A percentile compares a stretch with the other conserved stretches of the same genome.
These are phyloP conservation scores for Medicago ruthenica DNA, from an alignment of 306 rosid genomes.

Conservation along the genomic window DNA sequence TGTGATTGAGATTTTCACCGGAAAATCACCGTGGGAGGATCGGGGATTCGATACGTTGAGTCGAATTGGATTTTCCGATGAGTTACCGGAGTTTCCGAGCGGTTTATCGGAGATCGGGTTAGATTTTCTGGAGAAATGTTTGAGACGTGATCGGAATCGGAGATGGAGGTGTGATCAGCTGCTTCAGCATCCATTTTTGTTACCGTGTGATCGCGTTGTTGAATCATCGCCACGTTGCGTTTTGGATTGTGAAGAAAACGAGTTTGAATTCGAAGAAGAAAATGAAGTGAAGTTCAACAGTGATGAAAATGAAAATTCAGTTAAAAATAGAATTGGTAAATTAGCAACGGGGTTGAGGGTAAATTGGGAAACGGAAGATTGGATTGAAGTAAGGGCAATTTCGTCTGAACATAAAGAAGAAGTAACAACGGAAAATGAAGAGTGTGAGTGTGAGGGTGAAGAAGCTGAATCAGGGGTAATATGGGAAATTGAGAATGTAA, in stretches of 20 bases:
- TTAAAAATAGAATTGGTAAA: constrained; percentile 55
- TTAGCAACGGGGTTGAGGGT: constrained; percentile 53
- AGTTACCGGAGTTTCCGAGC: constrained; percentile 62
- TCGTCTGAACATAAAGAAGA: constrained; percentile 28
- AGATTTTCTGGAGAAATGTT: constrained; percentile 74
- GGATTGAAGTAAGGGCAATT: constrained; percentile 64
- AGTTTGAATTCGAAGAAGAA: constrained; percentile 13
- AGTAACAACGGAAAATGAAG: neutral
- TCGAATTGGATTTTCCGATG: constrained; percentile 65
- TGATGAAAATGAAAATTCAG: constrained; percentile 9
- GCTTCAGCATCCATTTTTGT: constrained; percentile 78
- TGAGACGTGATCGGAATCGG: constrained; percentile 51
- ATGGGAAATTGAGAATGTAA: constrained; percentile 11
- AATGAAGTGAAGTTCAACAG: constrained; percentile 15
- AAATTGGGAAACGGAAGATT: constrained; percentile 77
- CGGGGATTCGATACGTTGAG: constrained; percentile 62
- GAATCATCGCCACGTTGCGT: constrained; percentile 88
- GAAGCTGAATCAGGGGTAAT: constrained; percentile 34
- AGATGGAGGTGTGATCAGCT: constrained; percentile 93
- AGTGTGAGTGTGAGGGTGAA: neutral
- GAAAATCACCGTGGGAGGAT: constrained; percentile 81
- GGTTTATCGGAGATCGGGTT: constrained; percentile 63
- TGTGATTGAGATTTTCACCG: constrained; percentile 79
- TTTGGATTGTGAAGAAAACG: constrained; percentile 62
- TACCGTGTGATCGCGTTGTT: constrained; percentile 18